Evolutionary conservation across 148 eudicot genomes (phyloP).

Genomic region (Camellia sinensis): DNA sequence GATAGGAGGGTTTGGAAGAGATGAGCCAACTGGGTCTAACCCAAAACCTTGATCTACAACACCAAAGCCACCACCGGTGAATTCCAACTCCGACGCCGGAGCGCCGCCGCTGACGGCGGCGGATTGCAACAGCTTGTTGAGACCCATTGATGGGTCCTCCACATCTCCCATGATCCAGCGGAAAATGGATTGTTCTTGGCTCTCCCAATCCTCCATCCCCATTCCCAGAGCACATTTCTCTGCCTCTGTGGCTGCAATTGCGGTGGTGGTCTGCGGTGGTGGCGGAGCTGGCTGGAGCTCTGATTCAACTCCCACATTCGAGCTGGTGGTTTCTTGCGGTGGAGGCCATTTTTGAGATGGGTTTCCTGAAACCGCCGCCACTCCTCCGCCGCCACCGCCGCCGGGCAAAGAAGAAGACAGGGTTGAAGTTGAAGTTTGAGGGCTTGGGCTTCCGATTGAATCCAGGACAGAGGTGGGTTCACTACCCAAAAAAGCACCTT

Average conservation of each 20-base stretch:
- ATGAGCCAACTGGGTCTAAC: constrained; percentile 22
- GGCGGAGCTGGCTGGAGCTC: neutral
- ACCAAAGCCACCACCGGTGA: constrained; percentile 53
- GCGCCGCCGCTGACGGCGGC: constrained; percentile 15
- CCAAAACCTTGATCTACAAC: constrained; percentile 55
- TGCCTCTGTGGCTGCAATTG: constrained; percentile 13
- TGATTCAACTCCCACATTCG: constrained; percentile 19
- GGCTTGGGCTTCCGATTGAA: constrained; percentile 55
- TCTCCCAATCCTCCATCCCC: constrained; percentile 81
- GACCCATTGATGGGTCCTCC: constrained; percentile 59
- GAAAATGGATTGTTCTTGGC: constrained; percentile 60
- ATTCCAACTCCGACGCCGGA: constrained; percentile 33
- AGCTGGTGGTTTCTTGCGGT: constrained; percentile 8
- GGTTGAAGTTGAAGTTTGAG: constrained; percentile 63
- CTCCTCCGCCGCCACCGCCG: constrained; percentile 20
- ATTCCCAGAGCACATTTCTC: constrained; percentile 34
- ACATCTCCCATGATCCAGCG: constrained; percentile 80
- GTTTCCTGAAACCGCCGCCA: constrained; percentile 56
- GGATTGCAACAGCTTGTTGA: constrained; percentile 56
- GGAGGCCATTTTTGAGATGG: constrained; percentile 38
- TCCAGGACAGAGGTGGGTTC: constrained; percentile 84
- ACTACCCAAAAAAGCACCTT: constrained; percentile 16
- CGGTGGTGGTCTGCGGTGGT: neutral
- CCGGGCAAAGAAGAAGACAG: constrained; percentile 22
- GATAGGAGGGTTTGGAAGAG: constrained; percentile 23